Conservation (phyloP, 306 rosid genomes). For the Ammopiptanthus mongolicus region DNA sequence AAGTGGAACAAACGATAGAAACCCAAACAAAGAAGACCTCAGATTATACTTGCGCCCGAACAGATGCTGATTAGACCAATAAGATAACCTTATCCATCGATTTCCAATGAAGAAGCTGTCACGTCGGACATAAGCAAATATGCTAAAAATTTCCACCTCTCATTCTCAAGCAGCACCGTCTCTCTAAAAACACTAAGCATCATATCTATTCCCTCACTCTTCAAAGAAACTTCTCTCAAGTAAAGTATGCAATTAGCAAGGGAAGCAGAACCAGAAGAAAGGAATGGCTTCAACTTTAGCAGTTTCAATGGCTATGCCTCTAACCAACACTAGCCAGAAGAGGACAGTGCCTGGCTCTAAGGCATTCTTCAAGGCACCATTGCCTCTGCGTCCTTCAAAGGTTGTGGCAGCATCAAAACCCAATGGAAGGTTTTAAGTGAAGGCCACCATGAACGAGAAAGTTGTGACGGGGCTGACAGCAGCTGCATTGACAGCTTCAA, state of each 20-base stretch:
- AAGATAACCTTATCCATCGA: conserved; percentile 68
- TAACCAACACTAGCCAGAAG: conserved; percentile 42
- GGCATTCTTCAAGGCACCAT: conserved; percentile 47
- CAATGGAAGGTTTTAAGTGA: conserved; percentile 41
- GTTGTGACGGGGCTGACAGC: conserved; percentile 59
- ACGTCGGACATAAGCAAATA: conserved; percentile 52
- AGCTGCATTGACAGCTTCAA: conserved; percentile 61
- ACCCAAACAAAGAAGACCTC: neutral
- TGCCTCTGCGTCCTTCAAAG: conserved; percentile 41
- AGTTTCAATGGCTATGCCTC: conserved; percentile 63
- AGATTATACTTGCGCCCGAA: neutral
- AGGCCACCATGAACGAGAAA: conserved; percentile 80
- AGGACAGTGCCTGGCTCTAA: conserved; percentile 34
- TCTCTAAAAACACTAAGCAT: conserved; percentile 25
- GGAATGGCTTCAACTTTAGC: conserved; percentile 69
- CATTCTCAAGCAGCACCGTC: conserved; percentile 11
- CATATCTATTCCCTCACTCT: neutral
- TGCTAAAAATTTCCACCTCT: conserved; percentile 41
- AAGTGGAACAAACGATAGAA: neutral
- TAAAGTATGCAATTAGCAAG: neutral
- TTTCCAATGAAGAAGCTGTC: conserved; percentile 43
- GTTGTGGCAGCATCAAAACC: conserved; percentile 27
- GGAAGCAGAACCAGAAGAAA: neutral
- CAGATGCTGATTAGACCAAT: conserved; percentile 34
- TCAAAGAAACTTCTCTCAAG: neutral